Conservation (phyloP, 441 rosid genomes). For the Populus hybrid region DNA sequence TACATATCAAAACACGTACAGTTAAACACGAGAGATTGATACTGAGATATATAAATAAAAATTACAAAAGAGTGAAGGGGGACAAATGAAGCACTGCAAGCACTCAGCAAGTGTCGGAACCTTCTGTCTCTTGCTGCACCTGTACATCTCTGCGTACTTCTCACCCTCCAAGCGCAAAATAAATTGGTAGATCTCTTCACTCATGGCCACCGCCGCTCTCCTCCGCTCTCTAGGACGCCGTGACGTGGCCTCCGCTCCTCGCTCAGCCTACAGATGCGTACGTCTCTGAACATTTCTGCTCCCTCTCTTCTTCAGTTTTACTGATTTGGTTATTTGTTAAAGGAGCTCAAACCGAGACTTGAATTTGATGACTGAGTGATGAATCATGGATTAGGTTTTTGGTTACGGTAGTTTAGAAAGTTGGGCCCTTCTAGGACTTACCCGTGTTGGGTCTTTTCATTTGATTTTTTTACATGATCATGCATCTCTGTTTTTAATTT, state of each 20-base stretch:
- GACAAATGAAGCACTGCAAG: no score
- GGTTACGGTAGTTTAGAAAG: neutral
- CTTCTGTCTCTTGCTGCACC: no score
- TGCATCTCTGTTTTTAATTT: neutral
- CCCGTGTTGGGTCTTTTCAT: neutral
- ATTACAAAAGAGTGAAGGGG: no score
- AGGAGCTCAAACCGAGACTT: neutral
- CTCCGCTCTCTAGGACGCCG: constrained; percentile 75
- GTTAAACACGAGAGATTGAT: no score
- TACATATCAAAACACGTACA: no score
- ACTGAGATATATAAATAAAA: no score
- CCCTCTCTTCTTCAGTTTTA: neutral
- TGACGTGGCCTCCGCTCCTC: constrained; percentile 52
- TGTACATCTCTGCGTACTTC: neutral
- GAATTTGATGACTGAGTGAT: neutral
- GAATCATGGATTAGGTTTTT: no score
- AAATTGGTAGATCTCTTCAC: neutral
- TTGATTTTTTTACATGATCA: no score
- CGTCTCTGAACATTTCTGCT: constrained; percentile 2
- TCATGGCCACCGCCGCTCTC: constrained; percentile 68
- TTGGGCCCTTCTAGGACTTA: neutral
- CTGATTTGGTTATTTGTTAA: neutral
- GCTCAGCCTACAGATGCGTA: constrained; percentile 64
- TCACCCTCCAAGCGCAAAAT: neutral
- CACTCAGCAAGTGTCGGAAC: no score